These are phyloP conservation scores for Syzygium aqueum DNA, from an alignment of 345 rosid genomes.

Conservation along the genomic window DNA sequence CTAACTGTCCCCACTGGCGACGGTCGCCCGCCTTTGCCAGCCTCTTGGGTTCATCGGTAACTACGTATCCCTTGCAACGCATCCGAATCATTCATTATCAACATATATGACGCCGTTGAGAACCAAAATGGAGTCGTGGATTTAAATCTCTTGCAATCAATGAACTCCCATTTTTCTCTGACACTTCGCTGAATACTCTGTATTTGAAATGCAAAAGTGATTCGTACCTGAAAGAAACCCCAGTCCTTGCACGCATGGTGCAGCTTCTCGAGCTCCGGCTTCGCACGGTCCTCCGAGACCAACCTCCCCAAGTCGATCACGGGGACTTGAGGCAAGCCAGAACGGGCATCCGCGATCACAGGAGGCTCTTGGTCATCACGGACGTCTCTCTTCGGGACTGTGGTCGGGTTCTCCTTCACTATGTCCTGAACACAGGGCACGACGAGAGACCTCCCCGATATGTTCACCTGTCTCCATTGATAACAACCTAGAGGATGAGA, in stretches of 20 bases:
- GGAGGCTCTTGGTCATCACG: slow-evolving; percentile 1
- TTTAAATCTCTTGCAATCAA: background rate
- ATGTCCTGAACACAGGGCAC: slow-evolving; percentile 7
- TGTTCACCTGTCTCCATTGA: background rate
- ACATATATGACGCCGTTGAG: background rate
- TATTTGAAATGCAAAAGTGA: background rate
- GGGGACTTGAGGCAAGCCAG: background rate
- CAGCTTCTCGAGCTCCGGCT: slow-evolving; percentile 4
- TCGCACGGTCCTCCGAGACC: background rate
- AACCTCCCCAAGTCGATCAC: slow-evolving; percentile 7
- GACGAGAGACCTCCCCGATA: background rate
- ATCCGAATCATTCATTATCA: background rate
- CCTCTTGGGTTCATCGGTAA: background rate
- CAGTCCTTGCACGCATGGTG: slow-evolving; percentile 10
- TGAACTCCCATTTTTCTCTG: background rate
- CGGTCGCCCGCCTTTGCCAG: background rate
- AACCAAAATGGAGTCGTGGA: background rate
- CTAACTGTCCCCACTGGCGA: background rate
- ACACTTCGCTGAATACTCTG: background rate
- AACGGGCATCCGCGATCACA: background rate
- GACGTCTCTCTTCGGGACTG: background rate
- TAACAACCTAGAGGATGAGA: background rate
- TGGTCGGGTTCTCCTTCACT: background rate
- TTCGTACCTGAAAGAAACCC: slow-evolving; percentile 15
- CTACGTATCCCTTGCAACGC: background rate